These are phyloP conservation scores for Schrenkiella parvula DNA, from an alignment of 345 rosid species.

Conservation along the genomic window DNA sequence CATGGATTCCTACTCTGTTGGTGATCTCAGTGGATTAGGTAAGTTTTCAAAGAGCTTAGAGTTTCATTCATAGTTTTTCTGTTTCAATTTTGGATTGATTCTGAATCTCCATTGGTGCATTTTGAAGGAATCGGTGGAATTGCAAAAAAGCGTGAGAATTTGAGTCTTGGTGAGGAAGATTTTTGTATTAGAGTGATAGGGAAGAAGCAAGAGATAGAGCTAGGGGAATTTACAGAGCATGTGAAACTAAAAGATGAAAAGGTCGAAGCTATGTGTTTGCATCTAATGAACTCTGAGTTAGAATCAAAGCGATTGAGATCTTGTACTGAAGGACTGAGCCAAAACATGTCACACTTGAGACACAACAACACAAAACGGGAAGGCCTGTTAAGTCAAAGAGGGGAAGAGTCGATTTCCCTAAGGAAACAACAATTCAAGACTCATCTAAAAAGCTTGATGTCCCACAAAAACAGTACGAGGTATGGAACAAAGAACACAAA, in stretches of 20 bases:
- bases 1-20: conserved; percentile 39
- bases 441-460: conserved; percentile 31
- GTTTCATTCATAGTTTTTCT: neutral
- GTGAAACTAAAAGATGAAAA: conserved; percentile 45
- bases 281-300: conserved; percentile 47
- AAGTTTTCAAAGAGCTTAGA: conserved; percentile 19
- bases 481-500: conserved; percentile 38
- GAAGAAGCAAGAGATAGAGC: conserved; percentile 64
- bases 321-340: conserved; percentile 55
- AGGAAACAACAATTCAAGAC: conserved; percentile 38
- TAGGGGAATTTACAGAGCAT: conserved; percentile 65
- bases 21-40: conserved; percentile 45
- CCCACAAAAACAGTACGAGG: conserved; percentile 33
- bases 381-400: conserved; percentile 38
- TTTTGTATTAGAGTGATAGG: conserved; percentile 48
- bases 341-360: conserved; percentile 54
- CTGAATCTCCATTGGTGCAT: conserved; percentile 15
- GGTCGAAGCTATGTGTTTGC: conserved; percentile 52
- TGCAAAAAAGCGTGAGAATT: conserved; percentile 49
- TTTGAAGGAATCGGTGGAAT: conserved; percentile 42
- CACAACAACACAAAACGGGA: conserved; percentile 55
- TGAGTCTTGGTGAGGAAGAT: conserved; percentile 61
- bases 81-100: neutral
- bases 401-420: conserved; percentile 46
- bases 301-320: conserved; percentile 71